Base-by-base conservation (phyloP, 2,329 filamentous ascomycete species). In the Ceratocystis cubensis region DNA sequence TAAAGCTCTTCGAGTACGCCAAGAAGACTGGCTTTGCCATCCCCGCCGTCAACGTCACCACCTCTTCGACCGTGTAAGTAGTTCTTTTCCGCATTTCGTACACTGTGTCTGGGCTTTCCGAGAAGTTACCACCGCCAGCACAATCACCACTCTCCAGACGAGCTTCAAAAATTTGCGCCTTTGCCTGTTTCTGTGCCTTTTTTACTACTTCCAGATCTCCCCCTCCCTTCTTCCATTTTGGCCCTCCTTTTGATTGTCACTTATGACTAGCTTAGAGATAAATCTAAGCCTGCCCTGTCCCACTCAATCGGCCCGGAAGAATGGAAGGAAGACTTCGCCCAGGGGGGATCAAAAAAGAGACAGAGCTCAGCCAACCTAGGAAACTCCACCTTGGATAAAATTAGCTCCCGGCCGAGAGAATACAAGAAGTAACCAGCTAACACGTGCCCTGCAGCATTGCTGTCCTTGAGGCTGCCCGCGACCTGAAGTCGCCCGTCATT, bases 21-120 rank as follows among this genome's bases (percentile, higher is more conserved):
- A 88, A 92, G 76, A 84, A 94, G 81, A 84, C 96, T 75, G 80
- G 88, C 71, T 96, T 91, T 75, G 92, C 92, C 73, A 91, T 96
- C 73, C 92, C 90, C 69, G 90, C 90, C 74, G 86, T 91, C 76
- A 96, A 97, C 80, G 89, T 96, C 75, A 97, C 93, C 73, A 96
- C 91, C 53, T 96, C 89, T 69, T 96, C 91, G 70, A 82, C 80
- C 65, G 76, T 75, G 66, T 68, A 48, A 68, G 66, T 68, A 57
- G n/a, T 41, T 6, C 20, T 64, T 2, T 33, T n/a, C 53, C 53
- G 20, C 25, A 20, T 30, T 57, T 57, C 28, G 13, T 13, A 57
- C 25, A 57, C 25, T 30, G 28, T 33, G 53, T 57, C n/a, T 57
- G 5, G 53, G 30, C 4, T 57, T 28, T 17, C 28, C 22, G 53